Evolutionary conservation across 2,329 filamentous ascomycete genomes (phyloP).

Genomic region (Trichoderma koningii): DNA sequence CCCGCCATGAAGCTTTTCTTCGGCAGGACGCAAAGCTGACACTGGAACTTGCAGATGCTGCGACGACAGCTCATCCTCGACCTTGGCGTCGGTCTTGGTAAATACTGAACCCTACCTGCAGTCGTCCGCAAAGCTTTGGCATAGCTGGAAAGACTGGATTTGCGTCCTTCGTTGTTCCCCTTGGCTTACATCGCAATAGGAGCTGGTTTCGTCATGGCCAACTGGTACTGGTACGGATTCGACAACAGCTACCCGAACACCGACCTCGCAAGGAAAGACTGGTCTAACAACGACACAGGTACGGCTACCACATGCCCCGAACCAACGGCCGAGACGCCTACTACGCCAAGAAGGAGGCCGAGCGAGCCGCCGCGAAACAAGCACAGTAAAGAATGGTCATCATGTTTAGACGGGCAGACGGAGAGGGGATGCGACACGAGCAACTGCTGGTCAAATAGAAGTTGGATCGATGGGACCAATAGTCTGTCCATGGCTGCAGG

Average conservation of each 20-base stretch:
- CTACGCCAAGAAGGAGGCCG: slow-evolving; percentile 61
- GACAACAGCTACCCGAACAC: neutral
- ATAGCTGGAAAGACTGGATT: neutral
- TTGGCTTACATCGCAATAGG: slow-evolving; percentile 48
- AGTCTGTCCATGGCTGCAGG: neutral
- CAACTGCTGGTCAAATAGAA: slow-evolving; percentile 7
- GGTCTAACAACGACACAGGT: slow-evolving; percentile 45
- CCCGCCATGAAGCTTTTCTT: slow-evolving; percentile 29
- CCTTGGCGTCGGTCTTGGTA: slow-evolving; percentile 58
- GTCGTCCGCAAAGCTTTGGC: neutral
- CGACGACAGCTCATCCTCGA: slow-evolving; percentile 61
- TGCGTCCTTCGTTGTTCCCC: neutral
- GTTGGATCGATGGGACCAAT: neutral
- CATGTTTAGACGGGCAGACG: neutral
- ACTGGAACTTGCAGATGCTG: slow-evolving; percentile 53
- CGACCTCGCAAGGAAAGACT: neutral
- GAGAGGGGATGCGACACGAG: slow-evolving; percentile 14
- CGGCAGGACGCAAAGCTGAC: slow-evolving; percentile 17
- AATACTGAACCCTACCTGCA: slow-evolving; percentile 31
- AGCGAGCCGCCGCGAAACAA: slow-evolving; percentile 50
- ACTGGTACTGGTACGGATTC: slow-evolving; percentile 57
- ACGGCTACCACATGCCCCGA: slow-evolving; percentile 64
- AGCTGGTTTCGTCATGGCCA: slow-evolving; percentile 57
- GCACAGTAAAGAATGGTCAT: slow-evolving; percentile 25
- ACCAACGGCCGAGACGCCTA: slow-evolving; percentile 59